These are phyloP conservation scores for Margaritispora aquatica DNA, from an alignment of 495 filamentous ascomycete genomes.

Conservation along the genomic window DNA sequence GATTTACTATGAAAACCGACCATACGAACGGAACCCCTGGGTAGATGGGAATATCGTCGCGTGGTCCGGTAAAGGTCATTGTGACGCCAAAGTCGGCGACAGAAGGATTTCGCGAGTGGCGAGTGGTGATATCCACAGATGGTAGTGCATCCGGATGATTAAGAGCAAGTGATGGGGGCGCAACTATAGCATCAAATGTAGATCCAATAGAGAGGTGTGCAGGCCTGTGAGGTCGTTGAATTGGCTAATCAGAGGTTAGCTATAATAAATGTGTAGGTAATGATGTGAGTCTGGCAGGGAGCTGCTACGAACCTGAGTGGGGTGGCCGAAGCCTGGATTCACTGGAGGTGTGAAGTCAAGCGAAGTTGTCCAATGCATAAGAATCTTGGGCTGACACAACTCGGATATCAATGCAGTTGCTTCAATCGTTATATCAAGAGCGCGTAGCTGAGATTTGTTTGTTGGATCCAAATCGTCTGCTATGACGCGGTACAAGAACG, in stretches of 20 bases:
- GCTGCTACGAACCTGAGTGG: slow-evolving; percentile 25
- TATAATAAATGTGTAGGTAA: not conserved
- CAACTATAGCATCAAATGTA: slow-evolving; percentile 33
- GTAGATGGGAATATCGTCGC: slow-evolving; percentile 39
- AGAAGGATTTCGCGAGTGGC: slow-evolving; percentile 41
- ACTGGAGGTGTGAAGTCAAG: slow-evolving; percentile 75
- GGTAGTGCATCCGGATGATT: slow-evolving; percentile 48
- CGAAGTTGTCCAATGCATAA: slow-evolving; percentile 74
- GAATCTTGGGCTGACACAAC: slow-evolving; percentile 63
- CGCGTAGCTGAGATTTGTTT: slow-evolving; percentile 36
- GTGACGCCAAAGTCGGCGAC: slow-evolving; percentile 63
- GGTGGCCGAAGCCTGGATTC: slow-evolving; percentile 44
- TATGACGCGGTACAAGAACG: slow-evolving; percentile 72
- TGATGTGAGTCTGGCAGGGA: not conserved
- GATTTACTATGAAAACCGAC: slow-evolving; percentile 86
- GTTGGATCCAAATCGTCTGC: slow-evolving; percentile 53
- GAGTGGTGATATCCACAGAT: slow-evolving; percentile 39
- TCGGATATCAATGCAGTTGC: slow-evolving; percentile 57
- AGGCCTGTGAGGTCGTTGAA: slow-evolving; percentile 61
- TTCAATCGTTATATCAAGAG: slow-evolving; percentile 54
- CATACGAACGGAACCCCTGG: slow-evolving; percentile 78
- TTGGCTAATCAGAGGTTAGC: slow-evolving; percentile 33
- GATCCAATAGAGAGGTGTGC: slow-evolving; percentile 51
- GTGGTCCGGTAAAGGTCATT: slow-evolving; percentile 65
- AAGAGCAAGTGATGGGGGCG: slow-evolving; percentile 30